phyloP scores from a whole-genome alignment of 352 stramenopile genomes.

The Globisporangium paroecandrum region DNA sequence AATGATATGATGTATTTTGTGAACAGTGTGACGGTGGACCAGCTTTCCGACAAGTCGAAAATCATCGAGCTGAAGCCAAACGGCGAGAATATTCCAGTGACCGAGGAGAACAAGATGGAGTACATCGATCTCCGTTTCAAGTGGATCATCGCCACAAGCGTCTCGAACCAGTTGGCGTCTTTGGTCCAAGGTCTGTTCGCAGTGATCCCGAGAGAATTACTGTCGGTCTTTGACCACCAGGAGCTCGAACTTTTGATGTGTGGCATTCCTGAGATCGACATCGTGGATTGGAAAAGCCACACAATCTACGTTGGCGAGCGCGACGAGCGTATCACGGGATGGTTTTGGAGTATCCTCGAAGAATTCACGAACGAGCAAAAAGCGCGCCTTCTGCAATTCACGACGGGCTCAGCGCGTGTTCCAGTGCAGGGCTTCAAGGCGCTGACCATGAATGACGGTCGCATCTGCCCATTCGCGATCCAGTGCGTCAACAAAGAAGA shows the following conservation, averaged over 20 bases:
- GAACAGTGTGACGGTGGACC: slow-evolving; percentile 64
- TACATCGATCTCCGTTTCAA: slow-evolving; percentile 94
- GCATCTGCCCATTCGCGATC: slow-evolving; percentile 85
- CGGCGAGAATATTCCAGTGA: slow-evolving; percentile 93
- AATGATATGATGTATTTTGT: slow-evolving; percentile 3
- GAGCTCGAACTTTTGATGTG: slow-evolving; percentile 98
- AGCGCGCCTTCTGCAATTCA: slow-evolving; percentile 96
- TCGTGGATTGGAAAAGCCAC: slow-evolving; percentile 94
- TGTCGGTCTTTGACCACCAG: slow-evolving; percentile 95
- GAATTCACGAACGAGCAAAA: slow-evolving; percentile 94
- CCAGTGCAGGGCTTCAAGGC: slow-evolving; percentile 86
- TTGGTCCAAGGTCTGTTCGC: slow-evolving; percentile 96
- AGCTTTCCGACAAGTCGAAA: slow-evolving; percentile 70
- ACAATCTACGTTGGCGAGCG: slow-evolving; percentile 93
- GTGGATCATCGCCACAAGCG: slow-evolving; percentile 78
- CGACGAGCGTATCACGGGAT: slow-evolving; percentile 90
- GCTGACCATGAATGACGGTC: slow-evolving; percentile 85
- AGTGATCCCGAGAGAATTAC: slow-evolving; percentile 92
- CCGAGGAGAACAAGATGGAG: slow-evolving; percentile 96
- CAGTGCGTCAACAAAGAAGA: slow-evolving; percentile 80
- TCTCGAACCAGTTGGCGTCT: slow-evolving; percentile 89
- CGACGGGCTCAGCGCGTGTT: slow-evolving; percentile 95
- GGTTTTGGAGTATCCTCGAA: slow-evolving; percentile 97
- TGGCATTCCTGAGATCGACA: slow-evolving; percentile 97
- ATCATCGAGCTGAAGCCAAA: slow-evolving; percentile 95